Evolutionary conservation across 169 alveolate species (phyloP).

Genomic region (Cryptosporidium parvum): DNA sequence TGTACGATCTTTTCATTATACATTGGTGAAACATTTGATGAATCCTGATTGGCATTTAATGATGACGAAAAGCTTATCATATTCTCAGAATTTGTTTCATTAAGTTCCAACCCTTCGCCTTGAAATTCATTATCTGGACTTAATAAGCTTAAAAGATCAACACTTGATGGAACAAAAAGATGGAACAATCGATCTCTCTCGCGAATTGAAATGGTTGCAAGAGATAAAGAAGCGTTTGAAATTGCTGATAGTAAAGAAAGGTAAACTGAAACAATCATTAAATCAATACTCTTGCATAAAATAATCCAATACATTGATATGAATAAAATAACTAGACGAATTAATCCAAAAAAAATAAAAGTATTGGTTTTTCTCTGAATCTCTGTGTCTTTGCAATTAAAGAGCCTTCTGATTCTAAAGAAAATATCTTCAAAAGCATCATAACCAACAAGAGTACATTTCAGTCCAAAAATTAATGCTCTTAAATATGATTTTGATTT

Average conservation of each 20-base stretch:
- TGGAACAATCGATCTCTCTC: constrained; percentile 63
- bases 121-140: not conserved
- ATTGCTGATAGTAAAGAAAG: constrained; percentile 38
- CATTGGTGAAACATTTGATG: constrained; percentile 7
- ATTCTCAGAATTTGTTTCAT: not conserved
- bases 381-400: not conserved
- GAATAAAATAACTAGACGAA: not conserved
- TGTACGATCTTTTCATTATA: constrained; percentile 27
- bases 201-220: constrained; percentile 30
- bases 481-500: constrained; percentile 13
- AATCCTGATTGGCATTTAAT: not conserved
- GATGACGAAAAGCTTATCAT: not conserved
- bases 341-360: not conserved
- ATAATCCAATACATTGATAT: constrained; percentile 41
- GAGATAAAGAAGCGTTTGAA: constrained; percentile 38
- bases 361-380: constrained; percentile 10
- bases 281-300: constrained; percentile 28
- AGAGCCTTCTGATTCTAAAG: not conserved
- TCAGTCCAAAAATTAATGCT: constrained; percentile 19
- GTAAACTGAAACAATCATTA: constrained; percentile 15
- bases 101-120: not conserved
- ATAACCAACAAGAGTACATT: constrained; percentile 57
- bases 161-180: constrained; percentile 50
- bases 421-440: constrained; percentile 45
- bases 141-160: constrained; percentile 2